Base-by-base conservation (phyloP, 192 early-diverging fungal genomes). In the Coemansia sp. region DNA sequence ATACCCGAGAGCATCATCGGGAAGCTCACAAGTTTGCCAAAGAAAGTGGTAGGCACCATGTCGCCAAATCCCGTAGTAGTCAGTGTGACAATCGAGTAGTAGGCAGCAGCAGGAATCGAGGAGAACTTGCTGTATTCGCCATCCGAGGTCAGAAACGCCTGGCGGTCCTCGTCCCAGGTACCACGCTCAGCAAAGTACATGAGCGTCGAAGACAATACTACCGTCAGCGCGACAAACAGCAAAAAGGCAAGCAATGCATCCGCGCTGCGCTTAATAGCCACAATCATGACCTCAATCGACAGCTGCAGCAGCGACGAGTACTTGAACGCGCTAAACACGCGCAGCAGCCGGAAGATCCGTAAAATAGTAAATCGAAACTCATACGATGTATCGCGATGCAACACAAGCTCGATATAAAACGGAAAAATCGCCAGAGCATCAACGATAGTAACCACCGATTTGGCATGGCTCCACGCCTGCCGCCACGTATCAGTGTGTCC, bases 181-280 rank as follows among this genome's bases (percentile, higher is more conserved):
- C 92, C 92, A 64, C 92, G 86, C 74, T 94, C 92, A 6, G 90
- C 90, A 89, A 91, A 94, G 77, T 91, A 94, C 62, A 94, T 82
- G 31, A 92, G 77, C 1, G 90, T 89, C 11, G 91, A 90, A 55
- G 92, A 91, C 27, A 94, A 70, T 3, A 91, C 84, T 34, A 92
- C 84, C 15, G 87, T 88, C 36, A 90, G 86, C 15, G 91, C 85
- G 44, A 90, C 72, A 70, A 94, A 92, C 57, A 94, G 87, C 75
- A 91, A 83, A 21, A 94, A 74, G 0, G 91, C 92, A 37, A 87
- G 80, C 23, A 94, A 73, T 0, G 91, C 91, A 73, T 94, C 92
- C 41, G 88, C 81, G 64, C 88, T 90, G 48, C 91, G 79, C 68
- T 89, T 89, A 15, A 92, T 86, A 15, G 92, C 90, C 15, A 91